Evolutionary conservation across 495 filamentous ascomycete species (phyloP).

Genomic region (Chlorociboria aeruginascens): DNA sequence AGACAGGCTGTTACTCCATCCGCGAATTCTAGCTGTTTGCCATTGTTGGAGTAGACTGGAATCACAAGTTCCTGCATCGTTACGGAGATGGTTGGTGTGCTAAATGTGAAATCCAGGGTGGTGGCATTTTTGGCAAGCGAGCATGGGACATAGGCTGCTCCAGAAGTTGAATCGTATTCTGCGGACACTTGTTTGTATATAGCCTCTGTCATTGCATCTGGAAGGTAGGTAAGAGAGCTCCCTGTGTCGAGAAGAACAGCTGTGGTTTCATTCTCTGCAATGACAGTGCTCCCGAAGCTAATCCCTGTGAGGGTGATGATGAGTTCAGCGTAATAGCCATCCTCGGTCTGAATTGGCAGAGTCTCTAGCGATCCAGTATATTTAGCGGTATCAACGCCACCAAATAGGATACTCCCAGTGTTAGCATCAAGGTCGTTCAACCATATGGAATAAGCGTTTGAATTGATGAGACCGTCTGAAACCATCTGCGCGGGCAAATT

Average conservation of each 20-base stretch:
- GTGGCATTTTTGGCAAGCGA: conserved; percentile 41
- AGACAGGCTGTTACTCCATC: conserved; percentile 54
- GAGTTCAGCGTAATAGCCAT: conserved; percentile 57
- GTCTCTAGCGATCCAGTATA: conserved; percentile 61
- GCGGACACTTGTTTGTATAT: conserved; percentile 58
- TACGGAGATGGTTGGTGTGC: conserved; percentile 56
- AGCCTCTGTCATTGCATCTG: conserved; percentile 46
- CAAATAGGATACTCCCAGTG: conserved; percentile 79
- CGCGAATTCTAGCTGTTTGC: conserved; percentile 39
- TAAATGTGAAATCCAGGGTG: conserved; percentile 59
- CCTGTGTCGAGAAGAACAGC: conserved; percentile 86
- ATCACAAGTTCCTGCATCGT: conserved; percentile 68
- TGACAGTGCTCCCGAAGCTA: conserved; percentile 28
- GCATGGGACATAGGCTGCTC: conserved; percentile 65
- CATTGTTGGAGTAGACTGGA: conserved; percentile 37
- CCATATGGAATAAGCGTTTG: conserved; percentile 82
- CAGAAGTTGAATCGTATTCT: conserved; percentile 41
- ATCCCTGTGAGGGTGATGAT: conserved; percentile 62
- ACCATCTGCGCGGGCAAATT: conserved; percentile 73
- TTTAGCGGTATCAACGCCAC: conserved; percentile 76
- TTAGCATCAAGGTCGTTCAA: conserved; percentile 68
- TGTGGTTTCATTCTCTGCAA: conserved; percentile 44
- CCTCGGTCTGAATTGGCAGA: conserved; percentile 57
- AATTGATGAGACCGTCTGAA: conserved; percentile 54
- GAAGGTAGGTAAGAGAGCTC: conserved; percentile 79